Conservation (phyloP, 1,139 yeast genomes). For the Yamadazyma trypodendri region DNA sequence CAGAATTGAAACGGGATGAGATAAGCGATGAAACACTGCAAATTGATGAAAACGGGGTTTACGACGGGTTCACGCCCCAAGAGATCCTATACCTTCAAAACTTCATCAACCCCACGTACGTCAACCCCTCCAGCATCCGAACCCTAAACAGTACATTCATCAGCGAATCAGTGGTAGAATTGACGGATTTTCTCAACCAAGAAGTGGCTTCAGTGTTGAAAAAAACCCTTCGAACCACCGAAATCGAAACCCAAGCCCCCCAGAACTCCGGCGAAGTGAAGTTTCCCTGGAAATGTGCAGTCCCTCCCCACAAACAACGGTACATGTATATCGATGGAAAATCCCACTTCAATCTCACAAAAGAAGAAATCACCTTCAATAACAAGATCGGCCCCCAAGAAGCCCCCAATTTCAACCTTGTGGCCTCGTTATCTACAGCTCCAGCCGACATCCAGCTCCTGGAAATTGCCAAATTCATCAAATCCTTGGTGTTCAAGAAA, state of each 20-base stretch:
- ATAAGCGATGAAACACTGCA: no score
- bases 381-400: constrained; percentile 49
- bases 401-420: constrained; percentile 50
- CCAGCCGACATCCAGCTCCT: constrained; percentile 37
- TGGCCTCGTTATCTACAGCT: constrained; percentile 13
- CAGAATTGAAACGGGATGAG: no score
- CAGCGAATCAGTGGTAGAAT: constrained; percentile 69
- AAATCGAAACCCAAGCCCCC: constrained; percentile 62
- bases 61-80: constrained; percentile 21
- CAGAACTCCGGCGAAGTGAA: constrained; percentile 51
- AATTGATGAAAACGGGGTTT: no score
- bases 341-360: constrained; percentile 23
- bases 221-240: constrained; percentile 44
- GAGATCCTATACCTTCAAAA: constrained; percentile 49
- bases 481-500: constrained; percentile 61
- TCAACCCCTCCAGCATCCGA: constrained; percentile 41
- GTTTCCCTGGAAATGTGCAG: constrained; percentile 85
- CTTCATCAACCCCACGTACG: constrained; percentile 58
- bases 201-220: constrained; percentile 35
- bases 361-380: constrained; percentile 22
- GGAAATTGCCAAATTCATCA: constrained; percentile 58
- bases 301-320: constrained; percentile 92
- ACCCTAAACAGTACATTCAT: constrained; percentile 52
- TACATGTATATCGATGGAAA: constrained; percentile 82
- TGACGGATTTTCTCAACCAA: constrained; percentile 59